Evolutionary conservation across 495 filamentous ascomycete genomes (phyloP), one percentile per base, ranked within the genome.

Genomic region (Venustampulla echinocandica): DNA sequence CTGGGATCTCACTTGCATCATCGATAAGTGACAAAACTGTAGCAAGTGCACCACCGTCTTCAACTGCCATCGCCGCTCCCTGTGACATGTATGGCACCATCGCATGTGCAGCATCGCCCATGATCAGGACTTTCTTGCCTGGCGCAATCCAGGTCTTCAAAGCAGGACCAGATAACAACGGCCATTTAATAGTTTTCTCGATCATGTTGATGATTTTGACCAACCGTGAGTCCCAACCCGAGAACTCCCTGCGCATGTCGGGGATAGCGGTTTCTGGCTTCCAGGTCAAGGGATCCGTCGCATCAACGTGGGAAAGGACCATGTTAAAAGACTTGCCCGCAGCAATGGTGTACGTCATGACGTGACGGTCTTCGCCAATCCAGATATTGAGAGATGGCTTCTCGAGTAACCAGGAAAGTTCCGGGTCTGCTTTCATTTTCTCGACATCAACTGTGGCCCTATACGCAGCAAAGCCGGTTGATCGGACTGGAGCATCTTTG

Each of bases 311-410:
- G 1, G 64, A 69, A 6, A 76, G 61, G 0, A 73, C 72, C 61
- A 74, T 66, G 45, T 76, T 74, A 52, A 74, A 73, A 4, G 63
- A 53, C 34, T 61, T 67, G 2, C 69, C 70, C 6, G 58, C 62
- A 3, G 66, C 65, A 13, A 76, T 74, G 3, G 66, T 68, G 47
- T 75, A 76, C 5, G 66, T 65, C 55, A 76, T 75, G 17, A 70
- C 69, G 52, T 74, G 69, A 3, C 63, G 41, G 10, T 56, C 44
- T 19, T 67, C 60, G 3, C 52, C 52, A 40, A 54, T 45, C 69
- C 69, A 73, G 14, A 70, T 52, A 52, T 73, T 73, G 10, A 70
- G 41, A 13, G 52, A 48, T 9, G 66, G 66, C 39, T 58, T 59
- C 3, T 67, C 61, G 6, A 70, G 36, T 2, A 71, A 14, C 66